These are phyloP conservation scores for Talaromyces sp. DNA, from an alignment of 2,329 filamentous ascomycete species.

Conservation along the genomic window DNA sequence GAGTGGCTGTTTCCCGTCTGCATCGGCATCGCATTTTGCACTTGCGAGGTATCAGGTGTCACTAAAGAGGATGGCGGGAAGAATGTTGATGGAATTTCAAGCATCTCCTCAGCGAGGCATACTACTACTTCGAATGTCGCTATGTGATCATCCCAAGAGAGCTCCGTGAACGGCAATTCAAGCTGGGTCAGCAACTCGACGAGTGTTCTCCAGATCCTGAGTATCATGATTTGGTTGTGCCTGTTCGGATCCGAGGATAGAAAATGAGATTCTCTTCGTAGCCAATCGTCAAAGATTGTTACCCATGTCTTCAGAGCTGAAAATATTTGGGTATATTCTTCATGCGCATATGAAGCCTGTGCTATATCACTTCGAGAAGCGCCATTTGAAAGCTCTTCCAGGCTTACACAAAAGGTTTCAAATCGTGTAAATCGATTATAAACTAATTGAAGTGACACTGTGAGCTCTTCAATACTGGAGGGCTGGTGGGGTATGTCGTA, in stretches of 20 bases:
- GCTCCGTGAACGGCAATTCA: slow-evolving; percentile 11
- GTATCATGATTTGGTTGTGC: slow-evolving; percentile 2
- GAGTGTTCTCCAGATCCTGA: slow-evolving; percentile 16
- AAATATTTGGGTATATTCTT: slow-evolving; percentile 8
- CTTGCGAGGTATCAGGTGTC: neutral
- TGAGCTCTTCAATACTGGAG: slow-evolving; percentile 13
- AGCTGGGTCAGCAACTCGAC: slow-evolving; percentile 14
- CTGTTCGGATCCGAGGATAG: neutral
- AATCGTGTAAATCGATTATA: slow-evolving; percentile 20
- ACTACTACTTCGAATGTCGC: slow-evolving; percentile 9
- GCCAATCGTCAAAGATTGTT: slow-evolving; percentile 13
- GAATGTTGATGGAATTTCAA: neutral
- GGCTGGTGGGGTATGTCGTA: neutral
- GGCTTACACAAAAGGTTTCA: slow-evolving; percentile 4
- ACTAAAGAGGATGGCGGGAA: neutral
- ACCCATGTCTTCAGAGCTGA: slow-evolving; percentile 14
- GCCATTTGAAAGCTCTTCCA: neutral
- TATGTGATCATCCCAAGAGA: slow-evolving; percentile 13
- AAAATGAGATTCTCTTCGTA: neutral
- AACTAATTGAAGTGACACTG: slow-evolving; percentile 13
- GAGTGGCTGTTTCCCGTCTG: neutral
- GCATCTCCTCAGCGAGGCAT: slow-evolving; percentile 12
- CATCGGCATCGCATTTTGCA: too few relatives aligned
- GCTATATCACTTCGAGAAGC: neutral
- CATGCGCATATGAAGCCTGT: slow-evolving; percentile 3